These are phyloP conservation scores for Microcos paniculata DNA, from an alignment of 345 rosid species.

Conservation along the genomic window DNA sequence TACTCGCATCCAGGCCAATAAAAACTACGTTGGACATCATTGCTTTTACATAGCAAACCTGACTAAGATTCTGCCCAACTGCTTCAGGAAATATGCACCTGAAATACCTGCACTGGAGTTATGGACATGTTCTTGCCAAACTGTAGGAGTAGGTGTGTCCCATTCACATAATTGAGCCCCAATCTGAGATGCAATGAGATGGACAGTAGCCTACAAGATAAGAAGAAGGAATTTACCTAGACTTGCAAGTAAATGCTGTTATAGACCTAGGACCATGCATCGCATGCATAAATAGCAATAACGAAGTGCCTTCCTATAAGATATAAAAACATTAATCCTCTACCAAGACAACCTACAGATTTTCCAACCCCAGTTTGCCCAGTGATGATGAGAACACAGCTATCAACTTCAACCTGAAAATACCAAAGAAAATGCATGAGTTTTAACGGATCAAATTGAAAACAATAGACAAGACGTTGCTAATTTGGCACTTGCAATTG, in stretches of 20 bases:
- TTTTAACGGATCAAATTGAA: conserved; percentile 8
- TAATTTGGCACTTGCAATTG: not conserved
- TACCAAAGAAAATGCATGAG: conserved; percentile 12
- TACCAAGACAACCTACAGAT: conserved; percentile 73
- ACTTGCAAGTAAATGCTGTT: not conserved
- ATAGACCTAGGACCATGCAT: not conserved
- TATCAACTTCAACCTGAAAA: conserved; percentile 41
- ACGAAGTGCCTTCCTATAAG: not conserved
- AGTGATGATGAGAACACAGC: conserved; percentile 58
- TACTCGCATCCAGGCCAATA: not conserved
- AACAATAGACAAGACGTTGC: not conserved
- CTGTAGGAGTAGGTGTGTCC: conserved; percentile 89
- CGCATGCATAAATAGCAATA: not conserved
- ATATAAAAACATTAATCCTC: not conserved
- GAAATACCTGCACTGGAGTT: conserved; percentile 60
- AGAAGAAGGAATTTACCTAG: conserved; percentile 3
- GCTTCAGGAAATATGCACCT: conserved; percentile 9
- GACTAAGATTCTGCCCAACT: conserved; percentile 11
- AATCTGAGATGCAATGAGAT: conserved; percentile 64
- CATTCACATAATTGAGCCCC: conserved; percentile 82
- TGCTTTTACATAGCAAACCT: conserved; percentile 5
- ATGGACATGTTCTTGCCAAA: conserved; percentile 89
- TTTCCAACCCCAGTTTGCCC: conserved; percentile 96
- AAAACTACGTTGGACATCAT: not conserved
- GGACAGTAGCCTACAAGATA: conserved; percentile 59